Evolutionary conservation across 2,329 filamentous ascomycete genomes (phyloP), one percentile per base, ranked within the genome.

Genomic region (Magnaporthales sp.): DNA sequence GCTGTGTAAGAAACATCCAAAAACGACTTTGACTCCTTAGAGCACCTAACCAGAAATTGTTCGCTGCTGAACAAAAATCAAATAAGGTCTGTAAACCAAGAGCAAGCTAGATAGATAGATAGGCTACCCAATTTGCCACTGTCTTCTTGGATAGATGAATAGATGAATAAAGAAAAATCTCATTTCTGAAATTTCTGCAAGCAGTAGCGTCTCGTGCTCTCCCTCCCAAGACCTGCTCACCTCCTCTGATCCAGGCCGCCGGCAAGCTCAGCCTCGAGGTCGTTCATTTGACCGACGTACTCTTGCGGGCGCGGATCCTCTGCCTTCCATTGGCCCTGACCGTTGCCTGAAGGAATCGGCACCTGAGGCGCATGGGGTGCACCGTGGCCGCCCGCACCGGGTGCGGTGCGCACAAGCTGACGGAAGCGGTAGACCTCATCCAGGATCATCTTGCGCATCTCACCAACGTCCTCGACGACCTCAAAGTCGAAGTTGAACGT

Each of bases 401-500:
- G 81, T 0, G 79, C 81, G 27, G 81, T 86, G 64, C 84, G 81
- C 13, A 87, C 85, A 32, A 77, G 72, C 74, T 86, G 83, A 69
- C 95, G 88, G 87, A 99, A 99, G 70, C 88, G 85, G 75, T 88
- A 84, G 63, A 99, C 95, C 79, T 99, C 95, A n/a, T 94, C 90
- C 68, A 97, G 83, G 70, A 99, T 99, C 92, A 97, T 96, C 79
- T 89, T 89, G 76, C 95, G 91, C 93, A 99, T 98, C 72, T 97
- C 91, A 26, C 84, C 85, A 24, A 99, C 93, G 61, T 98, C 95
- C 66, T 99, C 94, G 54, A 97, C 88, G n/a, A 97, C 89, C 78
- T 99, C 95, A 75, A 99, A 99, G 77, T 94, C 91, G 81, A 99
- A 99, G 83, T 99, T 93, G 80, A 99, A 99, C 22, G 92, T 93